These are phyloP conservation scores for Piromyces finnis DNA, from an alignment of 192 early-diverging fungal genomes.

Conservation along the genomic window DNA sequence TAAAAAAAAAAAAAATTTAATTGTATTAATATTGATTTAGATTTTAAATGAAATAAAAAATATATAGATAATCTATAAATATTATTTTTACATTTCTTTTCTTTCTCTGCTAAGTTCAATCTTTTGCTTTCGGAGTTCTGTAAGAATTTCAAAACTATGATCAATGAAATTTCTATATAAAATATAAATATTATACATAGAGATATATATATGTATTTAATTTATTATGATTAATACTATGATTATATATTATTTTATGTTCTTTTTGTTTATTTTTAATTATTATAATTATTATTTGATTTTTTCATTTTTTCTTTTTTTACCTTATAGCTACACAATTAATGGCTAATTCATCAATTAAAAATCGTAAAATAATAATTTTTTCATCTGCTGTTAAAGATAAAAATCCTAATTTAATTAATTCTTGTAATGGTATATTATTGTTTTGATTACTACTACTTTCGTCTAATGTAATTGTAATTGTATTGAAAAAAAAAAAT, in stretches of 20 bases:
- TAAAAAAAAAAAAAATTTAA: background rate
- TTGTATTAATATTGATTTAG: too few species aligned
- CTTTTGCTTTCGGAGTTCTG: conserved; percentile 55
- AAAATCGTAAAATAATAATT: background rate
- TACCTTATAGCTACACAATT: background rate
- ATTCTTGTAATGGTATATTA: background rate
- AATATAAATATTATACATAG: too few species aligned
- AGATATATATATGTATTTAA: too few species aligned
- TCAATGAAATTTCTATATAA: conserved; percentile 48
- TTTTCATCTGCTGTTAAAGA: background rate
- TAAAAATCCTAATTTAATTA: background rate
- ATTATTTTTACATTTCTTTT: conserved; percentile 30
- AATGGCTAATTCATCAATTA: background rate
- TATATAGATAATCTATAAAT: too few species aligned
- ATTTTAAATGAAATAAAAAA: too few species aligned
- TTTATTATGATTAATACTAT: too few species aligned
- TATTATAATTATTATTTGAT: too few species aligned
- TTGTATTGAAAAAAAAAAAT: too few species aligned
- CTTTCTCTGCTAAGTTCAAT: conserved; percentile 47
- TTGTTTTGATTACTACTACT: background rate
- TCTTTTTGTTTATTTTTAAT: too few species aligned
- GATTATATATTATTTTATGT: too few species aligned
- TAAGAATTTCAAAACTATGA: conserved; percentile 43
- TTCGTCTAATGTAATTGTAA: too few species aligned
- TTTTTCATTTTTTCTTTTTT: background rate